Evolutionary conservation across 2,329 filamentous ascomycete species (phyloP), one percentile per base, ranked within the genome.

Genomic region (Penicillium sp.): DNA sequence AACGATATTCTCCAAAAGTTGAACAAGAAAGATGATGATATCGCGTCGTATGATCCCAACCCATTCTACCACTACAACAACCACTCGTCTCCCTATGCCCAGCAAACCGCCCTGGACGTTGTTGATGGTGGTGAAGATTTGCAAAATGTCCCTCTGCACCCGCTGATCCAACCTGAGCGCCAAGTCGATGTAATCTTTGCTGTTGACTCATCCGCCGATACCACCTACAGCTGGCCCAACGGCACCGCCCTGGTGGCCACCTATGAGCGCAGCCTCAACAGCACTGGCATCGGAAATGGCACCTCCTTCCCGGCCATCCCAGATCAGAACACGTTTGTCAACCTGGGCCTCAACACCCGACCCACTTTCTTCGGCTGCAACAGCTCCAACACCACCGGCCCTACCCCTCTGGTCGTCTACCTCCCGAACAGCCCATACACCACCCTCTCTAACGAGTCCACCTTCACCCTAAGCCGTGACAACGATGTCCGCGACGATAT

Each of bases 341-440:
- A 92, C 69, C 79, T 90, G 0, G 87, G 88, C 3, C 77, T 93
- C 5, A 93, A 92, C 79, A 83, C 79, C 55, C 81, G 81, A 4
- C 91, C 90, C 0, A 88, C 87, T 1, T 92, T 94, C 79, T 94
- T 94, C 68, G 90, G 90, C 40, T 94, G 90, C 74, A 77, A 91
- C 68, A 79, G 79, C 31, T 77, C 77, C 48, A 91, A 92, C 72
- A 79, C 84, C 45, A 86, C 85, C 0, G 73, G 74, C 9, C 65
- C 75, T 1, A 60, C 70, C 3, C 91, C 92, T 0, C 75, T 96
- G 1, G 78, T 96, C 58, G 90, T 96, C 60, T 99, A 99, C 77
- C 73, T 97, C 42, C 91, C 94, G 54, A 95, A 94, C 69, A 81
- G 87, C 19, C 92, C 92, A 1, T 96, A 95, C 75, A 83, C 87